Conservation (phyloP, 2,329 filamentous ascomycete species). For the Cylindrodendrum hubeiense region DNA sequence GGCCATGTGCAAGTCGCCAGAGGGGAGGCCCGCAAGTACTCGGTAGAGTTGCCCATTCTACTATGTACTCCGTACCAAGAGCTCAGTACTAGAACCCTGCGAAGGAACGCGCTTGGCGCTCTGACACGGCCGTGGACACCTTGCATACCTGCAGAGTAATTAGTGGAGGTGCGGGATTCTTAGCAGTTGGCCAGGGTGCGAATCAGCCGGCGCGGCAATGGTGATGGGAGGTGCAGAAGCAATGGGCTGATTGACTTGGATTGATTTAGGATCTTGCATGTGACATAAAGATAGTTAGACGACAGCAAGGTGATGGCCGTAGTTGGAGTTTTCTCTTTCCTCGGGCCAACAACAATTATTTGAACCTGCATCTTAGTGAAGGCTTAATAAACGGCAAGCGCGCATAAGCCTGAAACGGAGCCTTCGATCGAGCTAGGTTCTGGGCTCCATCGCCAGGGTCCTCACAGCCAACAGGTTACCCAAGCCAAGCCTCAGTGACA, state of each 20-base stretch:
- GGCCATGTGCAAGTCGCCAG: slow-evolving; percentile 3
- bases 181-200: slow-evolving; percentile 1
- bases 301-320: slow-evolving; percentile 9
- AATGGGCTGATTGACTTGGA: slow-evolving; percentile 1
- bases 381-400: slow-evolving; percentile 16
- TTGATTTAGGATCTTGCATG: neutral
- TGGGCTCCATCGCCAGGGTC: neutral
- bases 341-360: neutral
- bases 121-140: neutral
- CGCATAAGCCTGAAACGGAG: slow-evolving; percentile 15
- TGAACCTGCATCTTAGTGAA: slow-evolving; percentile 33
- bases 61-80: neutral
- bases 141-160: neutral
- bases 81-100: neutral
- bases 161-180: slow-evolving; percentile 6
- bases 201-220: neutral
- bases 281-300: slow-evolving; percentile 5
- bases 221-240: neutral
- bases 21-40: slow-evolving; percentile 6
- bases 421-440: slow-evolving; percentile 6
- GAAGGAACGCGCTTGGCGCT: neutral
- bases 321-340: slow-evolving; percentile 28
- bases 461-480: neutral
- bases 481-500: neutral
- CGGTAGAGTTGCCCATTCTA: neutral